Base-by-base conservation (phyloP, 2,329 filamentous ascomycete species). In the Fusarium palustre region DNA sequence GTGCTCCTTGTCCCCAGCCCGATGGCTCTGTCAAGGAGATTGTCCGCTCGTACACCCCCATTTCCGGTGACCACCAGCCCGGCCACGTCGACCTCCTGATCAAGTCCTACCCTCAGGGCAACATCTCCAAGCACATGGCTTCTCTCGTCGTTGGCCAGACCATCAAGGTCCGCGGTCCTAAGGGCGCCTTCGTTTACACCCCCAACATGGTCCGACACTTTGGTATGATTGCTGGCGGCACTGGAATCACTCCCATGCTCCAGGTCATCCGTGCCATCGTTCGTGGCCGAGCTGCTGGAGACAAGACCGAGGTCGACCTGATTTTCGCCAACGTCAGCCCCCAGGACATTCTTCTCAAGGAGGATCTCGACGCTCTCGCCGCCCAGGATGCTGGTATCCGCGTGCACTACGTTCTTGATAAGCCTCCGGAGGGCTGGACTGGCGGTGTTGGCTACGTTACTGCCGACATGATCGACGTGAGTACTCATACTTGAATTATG, bases 161-260 rank as follows among this genome's bases (percentile, higher is more conserved):
- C 66, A 96, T 99, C 86, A 93, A 93, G 79, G 91, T 98, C 75
- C 90, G 89, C 75, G 96, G 96, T 12, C 96, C 96, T 81, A 98
- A 98, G 87, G 96, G 96, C 74, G 95, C 95, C 75, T 97, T 99
- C 87, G 92, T 97, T 68, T 99, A 99, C 84, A 93, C 91, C 20
- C 94, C 95, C 75, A 97, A 97, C 86, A 95, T 99, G 92, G 93
- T 95, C 75, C 91, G 92, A 70, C 92, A 92, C 82, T 97, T 99
- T 74, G 96, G 94, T 78, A 99, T 99, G 96, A 93, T 99, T 78
- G 94, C 96, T 69, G 96, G 96, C 73, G 96, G 96, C 71, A 98
- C 96, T 34, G 96, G 96, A 74, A 98, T 99, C 80, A 98, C 96
- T 12, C 96, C 96, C 65, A 99, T 99, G 96, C 88, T 98, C 69